Conservation (phyloP, 1,284 basidiomycete genomes). For the Earliella scabrosa region DNA sequence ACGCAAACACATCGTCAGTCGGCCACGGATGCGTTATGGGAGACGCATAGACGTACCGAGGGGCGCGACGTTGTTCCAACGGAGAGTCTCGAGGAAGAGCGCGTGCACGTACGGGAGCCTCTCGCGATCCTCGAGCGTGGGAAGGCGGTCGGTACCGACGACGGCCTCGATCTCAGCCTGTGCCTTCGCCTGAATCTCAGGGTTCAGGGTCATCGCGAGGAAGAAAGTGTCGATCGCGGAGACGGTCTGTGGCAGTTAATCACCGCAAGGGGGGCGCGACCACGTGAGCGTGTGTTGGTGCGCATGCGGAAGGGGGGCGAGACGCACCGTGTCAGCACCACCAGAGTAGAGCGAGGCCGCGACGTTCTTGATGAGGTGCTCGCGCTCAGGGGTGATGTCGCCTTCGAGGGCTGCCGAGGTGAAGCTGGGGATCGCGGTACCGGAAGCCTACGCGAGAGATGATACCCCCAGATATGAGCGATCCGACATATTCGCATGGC, state of each 20-base stretch:
- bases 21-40: too few relatives aligned
- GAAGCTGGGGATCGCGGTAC: constrained; percentile 33
- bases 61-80: constrained; percentile 36
- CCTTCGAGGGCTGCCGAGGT: constrained; percentile 30
- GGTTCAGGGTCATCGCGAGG: constrained; percentile 37
- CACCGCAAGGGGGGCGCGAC: background rate
- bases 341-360: constrained; percentile 36
- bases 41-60: constrained; percentile 32
- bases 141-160: constrained; percentile 35
- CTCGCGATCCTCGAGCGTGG: constrained; percentile 34
- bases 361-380: constrained; percentile 33
- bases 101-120: constrained; percentile 39
- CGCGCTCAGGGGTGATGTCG: constrained; percentile 27
- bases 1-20: background rate
- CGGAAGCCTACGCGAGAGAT: constrained; percentile 27
- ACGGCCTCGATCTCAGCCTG: constrained; percentile 38
- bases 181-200: constrained; percentile 37
- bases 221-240: constrained; percentile 34
- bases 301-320: background rate
- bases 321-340: constrained; percentile 35
- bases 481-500: background rate
- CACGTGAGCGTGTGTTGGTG: background rate
- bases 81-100: constrained; percentile 34
- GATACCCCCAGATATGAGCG: background rate
- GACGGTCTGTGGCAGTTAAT: constrained; percentile 30